A percentile compares a stretch with the other conserved stretches of the same genome.
phyloP scores from a whole-genome alignment of 257 asterid genomes.

The Primulina eburnea region DNA sequence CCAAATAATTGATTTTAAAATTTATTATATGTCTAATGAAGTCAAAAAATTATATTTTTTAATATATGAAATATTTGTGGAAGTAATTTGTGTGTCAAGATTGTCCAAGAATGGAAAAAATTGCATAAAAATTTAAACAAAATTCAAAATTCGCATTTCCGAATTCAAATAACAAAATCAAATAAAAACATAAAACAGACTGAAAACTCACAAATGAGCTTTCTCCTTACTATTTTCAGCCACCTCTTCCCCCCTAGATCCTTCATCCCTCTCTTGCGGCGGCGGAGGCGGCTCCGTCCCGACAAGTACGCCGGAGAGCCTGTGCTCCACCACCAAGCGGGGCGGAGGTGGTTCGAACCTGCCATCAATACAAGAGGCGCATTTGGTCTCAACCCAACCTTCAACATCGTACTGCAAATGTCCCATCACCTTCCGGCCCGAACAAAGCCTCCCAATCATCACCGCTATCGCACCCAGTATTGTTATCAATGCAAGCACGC shows the following conservation, averaged over 20 bases:
- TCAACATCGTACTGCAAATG: slow-evolving; percentile 67
- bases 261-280: slow-evolving; percentile 30
- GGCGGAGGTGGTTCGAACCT: slow-evolving; percentile 49
- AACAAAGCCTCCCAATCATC: slow-evolving; percentile 79
- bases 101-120: no score
- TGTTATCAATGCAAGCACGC: slow-evolving; percentile 62
- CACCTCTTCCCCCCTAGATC: slow-evolving; percentile 17
- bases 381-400: slow-evolving; percentile 80
- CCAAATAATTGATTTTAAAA: no score
- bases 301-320: slow-evolving; percentile 22
- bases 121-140: no score
- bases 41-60: no score
- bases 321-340: slow-evolving; percentile 40
- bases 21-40: no score
- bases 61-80: no score
- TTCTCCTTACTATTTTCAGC: slow-evolving; percentile 22
- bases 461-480: slow-evolving; percentile 70
- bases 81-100: no score
- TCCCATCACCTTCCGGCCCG: slow-evolving; percentile 72
- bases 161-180: no score
- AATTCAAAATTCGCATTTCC: no score
- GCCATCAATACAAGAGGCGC: slow-evolving; percentile 79
- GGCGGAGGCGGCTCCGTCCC: slow-evolving; percentile 22
- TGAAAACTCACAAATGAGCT: slow-evolving; percentile 24
- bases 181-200: background rate